Evolutionary conservation across 1,284 basidiomycete species (phyloP).

Genomic region (Leccinum variabile): DNA sequence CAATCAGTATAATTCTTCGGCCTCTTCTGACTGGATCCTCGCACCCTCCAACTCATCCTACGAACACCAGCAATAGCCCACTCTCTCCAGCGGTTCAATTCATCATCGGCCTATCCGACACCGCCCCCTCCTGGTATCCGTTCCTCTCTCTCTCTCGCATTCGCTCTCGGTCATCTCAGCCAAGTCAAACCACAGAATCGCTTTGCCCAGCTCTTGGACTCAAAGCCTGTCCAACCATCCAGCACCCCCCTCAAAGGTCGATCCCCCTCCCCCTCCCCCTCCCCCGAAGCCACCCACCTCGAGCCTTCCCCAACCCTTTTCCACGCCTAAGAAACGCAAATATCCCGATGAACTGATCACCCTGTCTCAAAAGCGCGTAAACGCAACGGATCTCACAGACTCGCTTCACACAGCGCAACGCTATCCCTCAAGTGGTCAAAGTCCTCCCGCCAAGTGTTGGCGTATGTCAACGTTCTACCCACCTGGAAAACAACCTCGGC

Average conservation of each 20-base stretch:
- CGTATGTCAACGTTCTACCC: constrained; percentile 58
- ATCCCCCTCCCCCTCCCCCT: constrained; percentile 4
- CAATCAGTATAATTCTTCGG: constrained; percentile 43
- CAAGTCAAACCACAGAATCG: constrained; percentile 41
- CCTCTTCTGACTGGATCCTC: constrained; percentile 36
- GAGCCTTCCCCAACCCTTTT: constrained; percentile 39
- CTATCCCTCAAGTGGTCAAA: constrained; percentile 29
- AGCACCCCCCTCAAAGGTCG: constrained; percentile 15
- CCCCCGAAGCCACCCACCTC: constrained; percentile 11
- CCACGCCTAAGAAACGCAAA: constrained; percentile 49
- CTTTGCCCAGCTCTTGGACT: constrained; percentile 41
- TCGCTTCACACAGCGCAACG: constrained; percentile 21
- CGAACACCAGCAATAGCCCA: constrained; percentile 53
- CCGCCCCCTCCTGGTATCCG: constrained; percentile 63
- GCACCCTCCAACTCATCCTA: constrained; percentile 47
- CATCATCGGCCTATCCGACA: constrained; percentile 63
- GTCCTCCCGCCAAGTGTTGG: constrained; percentile 43
- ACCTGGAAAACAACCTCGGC: constrained; percentile 45
- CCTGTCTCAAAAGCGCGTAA: constrained; percentile 53
- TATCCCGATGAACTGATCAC: constrained; percentile 46
- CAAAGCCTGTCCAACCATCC: constrained; percentile 24
- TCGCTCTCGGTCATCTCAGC: constrained; percentile 58
- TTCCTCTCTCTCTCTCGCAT: constrained; percentile 67
- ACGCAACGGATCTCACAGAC: constrained; percentile 19
- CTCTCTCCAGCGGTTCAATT: constrained; percentile 58